Evolutionary conservation across 2,329 filamentous ascomycete genomes (phyloP).

Genomic region (Fusarium falciforme): DNA sequence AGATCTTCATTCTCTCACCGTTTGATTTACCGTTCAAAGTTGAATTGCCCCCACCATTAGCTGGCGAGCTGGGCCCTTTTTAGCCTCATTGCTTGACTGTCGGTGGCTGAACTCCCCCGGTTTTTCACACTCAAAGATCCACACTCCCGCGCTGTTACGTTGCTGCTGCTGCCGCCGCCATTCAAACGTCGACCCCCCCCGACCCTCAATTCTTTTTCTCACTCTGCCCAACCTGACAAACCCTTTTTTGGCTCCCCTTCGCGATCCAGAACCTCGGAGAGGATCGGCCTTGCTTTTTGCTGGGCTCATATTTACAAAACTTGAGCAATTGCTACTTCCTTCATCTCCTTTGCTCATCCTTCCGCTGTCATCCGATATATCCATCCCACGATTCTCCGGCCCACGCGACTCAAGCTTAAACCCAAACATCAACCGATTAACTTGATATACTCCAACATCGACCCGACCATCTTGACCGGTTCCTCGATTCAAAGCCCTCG

Average conservation of each 20-base stretch:
- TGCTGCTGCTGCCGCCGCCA: not conserved
- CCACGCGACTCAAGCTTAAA: not conserved
- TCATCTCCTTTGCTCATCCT: not conserved
- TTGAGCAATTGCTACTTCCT: not conserved
- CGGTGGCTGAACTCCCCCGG: conserved; percentile 31
- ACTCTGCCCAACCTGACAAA: not conserved
- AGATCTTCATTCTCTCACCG: conserved; percentile 14
- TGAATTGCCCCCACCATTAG: not conserved
- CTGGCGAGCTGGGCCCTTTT: not conserved
- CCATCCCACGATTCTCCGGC: not conserved
- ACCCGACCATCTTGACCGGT: not conserved
- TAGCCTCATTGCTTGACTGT: conserved; percentile 22
- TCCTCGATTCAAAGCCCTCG: not conserved
- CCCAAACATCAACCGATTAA: not conserved
- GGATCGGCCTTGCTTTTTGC: conserved; percentile 5
- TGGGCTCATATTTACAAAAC: conserved; percentile 1
- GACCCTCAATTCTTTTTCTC: conserved; percentile 7
- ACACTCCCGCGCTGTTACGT: conserved; percentile 13
- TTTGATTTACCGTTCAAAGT: conserved; percentile 5
- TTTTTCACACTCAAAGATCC: conserved; percentile 1
- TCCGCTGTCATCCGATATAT: not conserved
- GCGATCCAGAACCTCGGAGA: conserved; percentile 13
- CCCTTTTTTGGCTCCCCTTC: not conserved
- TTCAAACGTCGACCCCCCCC: not conserved
- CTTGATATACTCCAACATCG: not conserved